Evolutionary conservation across 148 eudicot species (phyloP).

Genomic region (Spergularia marina): DNA sequence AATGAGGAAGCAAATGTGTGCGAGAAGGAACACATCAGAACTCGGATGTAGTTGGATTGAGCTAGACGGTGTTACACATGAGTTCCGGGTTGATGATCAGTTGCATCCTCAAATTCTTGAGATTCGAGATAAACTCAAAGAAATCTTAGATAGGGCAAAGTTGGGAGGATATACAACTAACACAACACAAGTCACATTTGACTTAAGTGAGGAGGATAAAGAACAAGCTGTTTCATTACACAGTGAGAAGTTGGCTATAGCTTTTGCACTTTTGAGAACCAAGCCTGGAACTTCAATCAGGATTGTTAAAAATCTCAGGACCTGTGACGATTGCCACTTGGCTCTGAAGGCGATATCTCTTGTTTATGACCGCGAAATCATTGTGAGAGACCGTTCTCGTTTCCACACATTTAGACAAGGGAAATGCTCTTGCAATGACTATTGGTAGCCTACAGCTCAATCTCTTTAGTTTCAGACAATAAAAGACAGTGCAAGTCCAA

Average conservation of each 20-base stretch:
- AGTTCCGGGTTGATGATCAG: slow-evolving; percentile 62
- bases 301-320: slow-evolving; percentile 54
- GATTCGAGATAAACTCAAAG: slow-evolving; percentile 43
- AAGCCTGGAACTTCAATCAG: slow-evolving; percentile 39
- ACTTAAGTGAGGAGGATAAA: slow-evolving; percentile 62
- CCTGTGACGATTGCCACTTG: slow-evolving; percentile 58
- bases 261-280: slow-evolving; percentile 43
- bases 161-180: slow-evolving; percentile 40
- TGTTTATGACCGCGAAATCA: slow-evolving; percentile 51
- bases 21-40: slow-evolving; percentile 37
- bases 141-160: slow-evolving; percentile 39
- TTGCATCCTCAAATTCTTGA: slow-evolving; percentile 43
- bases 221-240: slow-evolving; percentile 58
- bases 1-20: slow-evolving; percentile 39
- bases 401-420: slow-evolving; percentile 50
- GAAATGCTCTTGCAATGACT: slow-evolving; percentile 53
- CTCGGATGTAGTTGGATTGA: slow-evolving; percentile 72
- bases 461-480: slow-evolving; percentile 20
- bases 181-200: slow-evolving; percentile 47
- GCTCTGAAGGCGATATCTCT: slow-evolving; percentile 49
- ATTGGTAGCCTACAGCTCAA: slow-evolving; percentile 32
- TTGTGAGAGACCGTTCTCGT: slow-evolving; percentile 60
- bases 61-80: slow-evolving; percentile 56
- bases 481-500: slow-evolving; percentile 9
- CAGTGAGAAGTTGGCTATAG: slow-evolving; percentile 61